Base-by-base conservation (phyloP, 2,329 filamentous ascomycete genomes). In the Helotiales sp. region DNA sequence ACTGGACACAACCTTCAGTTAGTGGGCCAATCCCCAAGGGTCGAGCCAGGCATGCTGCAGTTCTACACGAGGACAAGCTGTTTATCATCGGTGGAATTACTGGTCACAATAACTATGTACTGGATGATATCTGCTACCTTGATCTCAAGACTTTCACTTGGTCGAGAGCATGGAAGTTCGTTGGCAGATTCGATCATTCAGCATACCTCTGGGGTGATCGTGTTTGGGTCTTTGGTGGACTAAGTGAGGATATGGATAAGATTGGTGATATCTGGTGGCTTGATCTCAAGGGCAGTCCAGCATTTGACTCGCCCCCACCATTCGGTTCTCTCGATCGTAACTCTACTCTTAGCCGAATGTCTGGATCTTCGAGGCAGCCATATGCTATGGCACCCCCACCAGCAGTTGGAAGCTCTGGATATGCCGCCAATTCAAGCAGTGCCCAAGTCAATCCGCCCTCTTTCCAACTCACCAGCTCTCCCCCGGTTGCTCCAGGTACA, bases 111-210 rank as follows among this genome's bases (percentile, higher is more conserved):
- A 97, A 93, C 76, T 90, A 93, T 74, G 94, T 98, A 26, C 84
- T 98, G 58, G 95, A 98, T 77, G 96, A 99, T 77, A 93, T 99
- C 60, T 97, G 93, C 82, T 99, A 97, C 76, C 86, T 99, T 58
- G 96, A 99, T 77, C 84, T 99, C 55, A 97, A 97, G 82, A 98
- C 96, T 1, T 97, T 93, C 85, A 97, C 94, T 0, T 99, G 96
- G 96, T 98, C 95, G 64, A 89, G 93, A 65, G 90, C 93, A 47
- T 99, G 96, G 96, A 92, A 91, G 69, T 99, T 99, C 77, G 94
- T 97, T 28, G 90, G 92, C 58, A 89, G 96, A 45, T 99, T 97
- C 77, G 96, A 99, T 75, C 96, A 99, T 77, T 93, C 93, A 17
- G 93, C 92, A 61, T 97, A 95, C 85, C 91, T 99, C 67, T 97